These are phyloP conservation scores for Aspergillus fructus DNA, from an alignment of 2,329 filamentous ascomycete genomes.

Conservation along the genomic window DNA sequence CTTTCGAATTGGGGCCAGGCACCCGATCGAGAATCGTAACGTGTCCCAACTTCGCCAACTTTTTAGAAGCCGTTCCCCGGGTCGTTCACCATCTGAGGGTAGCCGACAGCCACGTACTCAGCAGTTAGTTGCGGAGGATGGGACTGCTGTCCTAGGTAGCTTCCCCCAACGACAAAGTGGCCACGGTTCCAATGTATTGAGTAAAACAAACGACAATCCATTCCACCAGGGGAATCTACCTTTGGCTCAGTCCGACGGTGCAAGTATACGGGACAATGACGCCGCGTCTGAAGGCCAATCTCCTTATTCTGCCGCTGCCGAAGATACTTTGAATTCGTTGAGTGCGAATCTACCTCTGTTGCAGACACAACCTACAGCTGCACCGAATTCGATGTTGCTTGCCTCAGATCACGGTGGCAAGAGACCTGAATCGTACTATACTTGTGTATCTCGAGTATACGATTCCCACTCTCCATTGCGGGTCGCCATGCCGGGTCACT, in stretches of 20 bases:
- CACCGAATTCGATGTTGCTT: neutral
- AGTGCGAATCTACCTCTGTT: neutral
- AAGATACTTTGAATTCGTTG: neutral
- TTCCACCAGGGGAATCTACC: conserved; percentile 34
- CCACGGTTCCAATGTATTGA: conserved; percentile 36
- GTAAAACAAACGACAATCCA: conserved; percentile 33
- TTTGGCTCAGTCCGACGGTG: conserved; percentile 16
- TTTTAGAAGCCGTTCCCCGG: conserved; percentile 25
- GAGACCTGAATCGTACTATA: conserved; percentile 11
- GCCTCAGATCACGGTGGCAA: neutral
- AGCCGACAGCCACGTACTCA: conserved; percentile 21
- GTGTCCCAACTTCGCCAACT: conserved; percentile 28
- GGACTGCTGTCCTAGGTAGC: conserved; percentile 40
- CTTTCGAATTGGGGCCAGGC: conserved; percentile 24
- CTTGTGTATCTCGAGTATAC: conserved; percentile 9
- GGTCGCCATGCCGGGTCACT: neutral
- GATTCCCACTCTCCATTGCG: neutral
- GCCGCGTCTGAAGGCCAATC: neutral
- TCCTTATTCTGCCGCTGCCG: neutral
- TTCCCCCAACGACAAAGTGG: conserved; percentile 43
- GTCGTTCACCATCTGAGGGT: conserved; percentile 5
- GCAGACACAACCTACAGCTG: neutral
- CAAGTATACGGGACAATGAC: neutral
- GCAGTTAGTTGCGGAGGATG: conserved; percentile 41
- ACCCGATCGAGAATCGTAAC: conserved; percentile 3